A percentile compares a stretch with the other conserved stretches of the same genome.
These are phyloP conservation scores for Fraxinus cuspidata DNA, from an alignment of 257 asterid genomes.

Conservation along the genomic window DNA sequence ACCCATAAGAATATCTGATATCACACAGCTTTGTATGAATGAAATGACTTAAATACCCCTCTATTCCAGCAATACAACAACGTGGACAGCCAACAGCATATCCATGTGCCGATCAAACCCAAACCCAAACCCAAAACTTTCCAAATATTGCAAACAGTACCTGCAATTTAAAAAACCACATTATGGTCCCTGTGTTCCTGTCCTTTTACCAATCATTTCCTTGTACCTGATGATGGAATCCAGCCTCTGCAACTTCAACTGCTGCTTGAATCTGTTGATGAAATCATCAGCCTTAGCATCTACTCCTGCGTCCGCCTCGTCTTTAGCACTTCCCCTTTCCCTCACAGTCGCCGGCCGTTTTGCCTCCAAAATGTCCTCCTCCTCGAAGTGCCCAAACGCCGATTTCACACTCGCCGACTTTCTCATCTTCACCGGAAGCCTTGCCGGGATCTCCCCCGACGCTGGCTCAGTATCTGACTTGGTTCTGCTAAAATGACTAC, in stretches of 20 bases:
- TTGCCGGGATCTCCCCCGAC: slow-evolving; percentile 47
- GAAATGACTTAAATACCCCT: background rate
- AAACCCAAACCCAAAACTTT: background rate
- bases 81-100: too few species aligned
- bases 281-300: slow-evolving; percentile 83
- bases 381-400: slow-evolving; percentile 48
- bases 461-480: slow-evolving; percentile 65
- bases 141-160: background rate
- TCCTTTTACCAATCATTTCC: slow-evolving; percentile 52
- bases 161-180: background rate
- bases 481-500: slow-evolving; percentile 42
- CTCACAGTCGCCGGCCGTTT: slow-evolving; percentile 70
- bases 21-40: background rate
- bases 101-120: background rate
- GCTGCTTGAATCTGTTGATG: slow-evolving; percentile 79
- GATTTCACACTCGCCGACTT: slow-evolving; percentile 63
- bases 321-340: slow-evolving; percentile 41
- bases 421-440: slow-evolving; percentile 50
- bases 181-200: background rate
- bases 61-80: background rate
- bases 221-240: slow-evolving; percentile 75
- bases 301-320: slow-evolving; percentile 57
- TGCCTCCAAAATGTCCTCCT: slow-evolving; percentile 48
- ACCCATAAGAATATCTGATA: too few species aligned
- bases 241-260: slow-evolving; percentile 79